Evolutionary conservation across 208 protist species (phyloP), one percentile per base, ranked within the genome.

Genomic region (Trypanosoma platydactyli): DNA sequence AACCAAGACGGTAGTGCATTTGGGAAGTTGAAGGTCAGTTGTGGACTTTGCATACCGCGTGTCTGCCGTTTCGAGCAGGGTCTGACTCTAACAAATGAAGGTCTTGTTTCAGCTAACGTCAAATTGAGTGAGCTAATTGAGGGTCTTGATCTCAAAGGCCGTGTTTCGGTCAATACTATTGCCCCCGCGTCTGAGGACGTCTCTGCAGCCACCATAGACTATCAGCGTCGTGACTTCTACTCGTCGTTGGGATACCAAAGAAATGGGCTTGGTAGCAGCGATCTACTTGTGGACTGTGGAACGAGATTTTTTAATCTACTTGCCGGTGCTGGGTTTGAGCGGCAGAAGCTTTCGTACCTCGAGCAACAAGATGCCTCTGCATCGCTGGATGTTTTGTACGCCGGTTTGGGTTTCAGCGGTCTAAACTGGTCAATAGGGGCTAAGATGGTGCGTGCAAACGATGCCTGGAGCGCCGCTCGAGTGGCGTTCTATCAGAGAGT

Each of bases 191-290:
- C 89, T 22, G 68, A 89, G 56, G 89, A 95, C 75, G 83, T 91
- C 29, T 86, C 84, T 2, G 45, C 77, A 9, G 55, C 81, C 12
- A 72, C 71, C 41, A 55, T 86, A 25, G 68, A 85, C 59, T 95
- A 93, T 73, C 77, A 86, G 50, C 80, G 78, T 41, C 73, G 70
- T 35, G 89, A 95, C 59, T 89, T 93, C 61, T 95, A 92, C 72
- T 81, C 77, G 27, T 65, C 77, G 18, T 51, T 84, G 16, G 73
- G 77, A 11, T 91, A 89, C 50, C 86, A 93, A 71, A 81, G 84
- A 44, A 95, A 95, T 64, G 85, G 86, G 35, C 77, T 95, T 40
- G 89, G 89, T 20, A 93, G 86, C 64, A 95, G 84, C 73, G 86
- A 92, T 56, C 71, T 92, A 6, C 66, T 89, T n/a, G 78, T 95